Percentiles rank a stretch among this genome's conserved stretches.
These are phyloP conservation scores for Chamaecrista fasciculata DNA, from an alignment of 306 rosid species.

Conservation along the genomic window DNA sequence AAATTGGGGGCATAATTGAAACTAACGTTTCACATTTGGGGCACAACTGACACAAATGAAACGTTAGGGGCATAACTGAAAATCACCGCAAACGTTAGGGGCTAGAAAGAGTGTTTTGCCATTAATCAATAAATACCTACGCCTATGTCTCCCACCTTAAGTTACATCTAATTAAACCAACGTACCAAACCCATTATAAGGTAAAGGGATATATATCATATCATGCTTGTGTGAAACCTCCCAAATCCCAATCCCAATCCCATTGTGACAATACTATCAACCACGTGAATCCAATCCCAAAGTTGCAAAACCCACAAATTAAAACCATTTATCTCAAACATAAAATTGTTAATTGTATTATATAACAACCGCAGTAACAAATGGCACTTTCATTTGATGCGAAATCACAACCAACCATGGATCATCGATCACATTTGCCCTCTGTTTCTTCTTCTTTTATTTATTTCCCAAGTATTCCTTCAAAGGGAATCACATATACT, in stretches of 20 bases:
- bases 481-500: slow-evolving; percentile 44
- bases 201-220: no score
- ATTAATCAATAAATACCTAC: slow-evolving; percentile 9
- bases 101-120: no score
- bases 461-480: slow-evolving; percentile 47
- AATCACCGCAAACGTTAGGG: no score
- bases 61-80: no score
- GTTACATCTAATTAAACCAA: slow-evolving; percentile 8
- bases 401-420: slow-evolving; percentile 50
- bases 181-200: slow-evolving; percentile 31
- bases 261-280: no score
- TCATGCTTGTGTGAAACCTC: no score
- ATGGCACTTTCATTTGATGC: slow-evolving; percentile 40
- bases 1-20: no score
- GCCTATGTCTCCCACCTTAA: slow-evolving; percentile 23
- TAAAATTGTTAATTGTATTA: no score
- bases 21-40: no score
- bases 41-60: no score
- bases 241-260: no score
- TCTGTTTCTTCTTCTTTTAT: slow-evolving; percentile 2
- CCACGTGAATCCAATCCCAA: slow-evolving; percentile 30
- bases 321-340: no score
- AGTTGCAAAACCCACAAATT: slow-evolving; percentile 12
- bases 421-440: background rate
- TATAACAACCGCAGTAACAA: slow-evolving; percentile 33